Evolutionary conservation across 1,284 basidiomycete genomes (phyloP), one percentile per base, ranked within the genome.

Genomic region (Ustilago hordei): DNA sequence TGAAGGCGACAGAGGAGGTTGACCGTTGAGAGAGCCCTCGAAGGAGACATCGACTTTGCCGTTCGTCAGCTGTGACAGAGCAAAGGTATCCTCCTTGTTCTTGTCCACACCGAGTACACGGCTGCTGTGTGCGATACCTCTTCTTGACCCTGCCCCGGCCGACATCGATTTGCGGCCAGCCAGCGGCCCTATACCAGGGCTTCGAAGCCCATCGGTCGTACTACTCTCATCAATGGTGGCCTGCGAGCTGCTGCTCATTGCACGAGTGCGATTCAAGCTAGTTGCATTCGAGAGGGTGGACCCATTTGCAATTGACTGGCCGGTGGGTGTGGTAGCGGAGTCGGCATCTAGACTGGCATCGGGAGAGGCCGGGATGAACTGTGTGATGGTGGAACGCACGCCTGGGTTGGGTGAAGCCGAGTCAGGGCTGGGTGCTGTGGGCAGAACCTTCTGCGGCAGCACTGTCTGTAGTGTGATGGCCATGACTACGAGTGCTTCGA

Each of bases 11-110:
- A 41, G 31, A 3, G 58, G 59, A 6, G 34, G n/a, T 2, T 28
- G 52, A 8, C 23, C 47, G 2, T 19, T 50, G 31, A 70, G 48
- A 7, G 68, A 55, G 7, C 58, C 69, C 39, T 76, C 74, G 62
- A 76, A 76, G 2, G 77, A 75, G 28, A 73, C 75, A 36, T 75
- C 70, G 13, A 79, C 70, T 31, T 79, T 69, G 47, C 75, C 75
- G 28, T 62, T 77, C 4, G 47, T 66, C 52, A 77, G 64, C 52
- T 59, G 54, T 8, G 67, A 61, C 4, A 77, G 64, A 5, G 64
- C 70, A n/a, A 69, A 52, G 1, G 57, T 48, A 13, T 77, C 70
- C 11, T 55, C 28, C 6, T 56, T 47, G 23, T 68, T 52, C n/a
- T 61, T 55, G 57, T 73, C 61, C 8, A 60, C 55, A 5, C 75